Conservation (phyloP, 1,139 yeast genomes). For the Kurtzmaniella quercitrusa region DNA sequence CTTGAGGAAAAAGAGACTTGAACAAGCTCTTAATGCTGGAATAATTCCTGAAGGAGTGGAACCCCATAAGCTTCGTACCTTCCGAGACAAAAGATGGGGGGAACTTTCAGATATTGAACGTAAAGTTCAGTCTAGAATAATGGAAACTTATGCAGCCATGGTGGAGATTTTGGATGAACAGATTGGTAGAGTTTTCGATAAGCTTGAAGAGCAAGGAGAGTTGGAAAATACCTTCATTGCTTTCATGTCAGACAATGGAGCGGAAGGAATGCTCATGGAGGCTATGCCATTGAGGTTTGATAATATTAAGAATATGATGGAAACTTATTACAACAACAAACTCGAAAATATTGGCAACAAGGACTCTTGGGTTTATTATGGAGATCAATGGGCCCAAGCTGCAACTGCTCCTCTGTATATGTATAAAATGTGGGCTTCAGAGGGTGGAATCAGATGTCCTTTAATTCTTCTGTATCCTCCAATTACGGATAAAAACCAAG, state of each 20-base stretch:
- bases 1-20: constrained; percentile 36
- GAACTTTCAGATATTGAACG: constrained; percentile 34
- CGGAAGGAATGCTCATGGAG: constrained; percentile 56
- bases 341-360: constrained; percentile 45
- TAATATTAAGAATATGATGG: constrained; percentile 23
- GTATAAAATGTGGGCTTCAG: constrained; percentile 50
- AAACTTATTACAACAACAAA: constrained; percentile 37
- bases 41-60: constrained; percentile 38
- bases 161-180: constrained; percentile 50
- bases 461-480: constrained; percentile 41
- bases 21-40: constrained; percentile 38
- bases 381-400: constrained; percentile 65
- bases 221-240: constrained; percentile 50
- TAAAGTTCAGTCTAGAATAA: constrained; percentile 35
- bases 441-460: constrained; percentile 57
- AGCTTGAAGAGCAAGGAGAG: constrained; percentile 35
- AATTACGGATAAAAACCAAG: constrained; percentile 16
- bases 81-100: constrained; percentile 37
- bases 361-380: constrained; percentile 49
- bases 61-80: constrained; percentile 45
- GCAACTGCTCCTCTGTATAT: constrained; percentile 54
- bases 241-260: constrained; percentile 60
- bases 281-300: constrained; percentile 41
- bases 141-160: constrained; percentile 61
- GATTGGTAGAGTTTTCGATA: constrained; percentile 43